Base-by-base conservation (phyloP, 345 rosid species). In the Populus ilicifolia region DNA sequence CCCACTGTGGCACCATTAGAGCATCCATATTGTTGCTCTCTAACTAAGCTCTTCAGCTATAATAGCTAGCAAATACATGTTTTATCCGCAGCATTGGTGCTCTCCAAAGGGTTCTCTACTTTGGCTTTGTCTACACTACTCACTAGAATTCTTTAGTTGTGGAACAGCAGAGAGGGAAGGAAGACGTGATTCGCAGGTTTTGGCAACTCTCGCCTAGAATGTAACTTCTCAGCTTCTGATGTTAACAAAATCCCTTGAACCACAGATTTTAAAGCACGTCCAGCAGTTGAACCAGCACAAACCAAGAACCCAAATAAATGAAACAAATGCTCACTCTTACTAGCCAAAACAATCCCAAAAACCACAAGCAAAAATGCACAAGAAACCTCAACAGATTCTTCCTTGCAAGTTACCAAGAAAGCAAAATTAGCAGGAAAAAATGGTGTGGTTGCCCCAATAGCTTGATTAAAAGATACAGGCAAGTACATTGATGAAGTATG, bases 381-480 rank as follows among this genome's bases (percentile, higher is more conserved):
- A 67, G 92, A 96, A 54, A 96, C 99, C 84, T 88, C 95, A 0
- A 87, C 91, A 52, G 98, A 84, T 79, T 96, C 99, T 23, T 91
- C 89, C 86, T 92, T 93, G 80, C 97, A 96, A 4, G 97, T 93
- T 25, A 96, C 91, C 67, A 93, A 56, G 80, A 96, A 92, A 8
- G 99, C 93, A 74, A 96, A 96, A 25, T 93, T 91, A 17, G 99
- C 99, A 33, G 98, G 90, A 85, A 96, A 96, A 75, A 96, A 96
- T 1, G 99, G 98, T 68, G 99, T 96, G 8, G 98, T 96, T 0
- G 99, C 99, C n/a, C 97, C 99, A 59, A 93, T 92, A 2, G 97
- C 97, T 70, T 96, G 99, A 56, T 96, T 96, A 70, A 96, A 96
- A n/a, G 99, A 96, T 3, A 96, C 97, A 11, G 99, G 99, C 43